These are phyloP conservation scores for Cladophialophora immunda DNA, from an alignment of 2,329 filamentous ascomycete species.

Conservation along the genomic window DNA sequence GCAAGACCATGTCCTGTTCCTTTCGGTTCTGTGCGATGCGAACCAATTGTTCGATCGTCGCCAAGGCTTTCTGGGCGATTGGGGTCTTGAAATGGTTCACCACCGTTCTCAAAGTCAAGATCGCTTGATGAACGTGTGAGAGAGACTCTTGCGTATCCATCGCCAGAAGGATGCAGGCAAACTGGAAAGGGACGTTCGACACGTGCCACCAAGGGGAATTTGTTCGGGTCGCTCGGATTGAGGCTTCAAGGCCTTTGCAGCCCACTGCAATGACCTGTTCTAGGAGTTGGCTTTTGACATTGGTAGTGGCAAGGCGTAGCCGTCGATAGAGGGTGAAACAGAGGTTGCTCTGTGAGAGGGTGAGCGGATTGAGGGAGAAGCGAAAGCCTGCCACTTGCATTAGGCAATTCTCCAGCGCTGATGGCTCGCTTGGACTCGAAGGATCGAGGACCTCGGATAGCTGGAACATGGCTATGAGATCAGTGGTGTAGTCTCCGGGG, in stretches of 20 bases:
- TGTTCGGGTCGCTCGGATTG: neutral
- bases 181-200: constrained; percentile 39
- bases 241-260: neutral
- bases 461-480: constrained; percentile 9
- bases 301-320: neutral
- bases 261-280: neutral
- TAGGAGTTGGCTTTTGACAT: neutral
- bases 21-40: neutral
- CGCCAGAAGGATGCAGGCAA: constrained; percentile 26
- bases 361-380: neutral
- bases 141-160: constrained; percentile 30
- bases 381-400: neutral
- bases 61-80: neutral
- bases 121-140: neutral
- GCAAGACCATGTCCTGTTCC: neutral
- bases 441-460: constrained; percentile 10
- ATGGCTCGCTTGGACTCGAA: neutral
- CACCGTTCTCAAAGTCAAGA: neutral
- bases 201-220: constrained; percentile 36
- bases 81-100: neutral
- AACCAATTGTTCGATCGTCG: neutral
- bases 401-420: neutral
- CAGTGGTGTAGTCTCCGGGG: neutral
- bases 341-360: neutral
- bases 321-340: neutral